Evolutionary conservation across 2,329 filamentous ascomycete genomes (phyloP).

Genomic region (Trichophyton simii): DNA sequence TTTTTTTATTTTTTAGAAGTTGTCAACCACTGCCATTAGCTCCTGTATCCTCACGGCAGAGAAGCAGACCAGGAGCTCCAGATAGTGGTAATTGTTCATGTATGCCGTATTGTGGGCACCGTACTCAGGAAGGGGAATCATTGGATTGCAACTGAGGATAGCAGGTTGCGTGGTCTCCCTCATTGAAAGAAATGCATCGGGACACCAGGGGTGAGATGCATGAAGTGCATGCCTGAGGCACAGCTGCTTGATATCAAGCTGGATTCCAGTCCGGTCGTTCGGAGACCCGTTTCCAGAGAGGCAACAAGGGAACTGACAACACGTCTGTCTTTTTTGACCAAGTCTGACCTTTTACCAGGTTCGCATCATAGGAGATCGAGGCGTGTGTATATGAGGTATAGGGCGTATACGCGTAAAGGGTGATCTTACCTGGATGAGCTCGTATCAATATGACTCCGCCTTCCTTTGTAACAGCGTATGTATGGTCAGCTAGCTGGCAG

Average conservation of each 20-base stretch:
- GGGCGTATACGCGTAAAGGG: not conserved
- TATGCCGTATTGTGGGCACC: not conserved
- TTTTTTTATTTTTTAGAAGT: not conserved
- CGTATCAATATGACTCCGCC: not conserved
- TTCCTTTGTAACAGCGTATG: not conserved
- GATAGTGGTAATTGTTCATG: slow-evolving; percentile 19
- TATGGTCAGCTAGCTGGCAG: too few relatives aligned
- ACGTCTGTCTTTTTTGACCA: slow-evolving; percentile 2
- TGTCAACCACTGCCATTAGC: slow-evolving; percentile 35
- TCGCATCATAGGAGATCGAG: slow-evolving; percentile 31
- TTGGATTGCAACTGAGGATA: not conserved
- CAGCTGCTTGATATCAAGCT: not conserved
- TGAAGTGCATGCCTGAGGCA: not conserved
- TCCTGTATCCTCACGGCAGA: slow-evolving; percentile 30
- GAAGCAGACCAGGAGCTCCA: slow-evolving; percentile 31
- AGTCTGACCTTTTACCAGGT: slow-evolving; percentile 38
- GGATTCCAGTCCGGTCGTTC: not conserved
- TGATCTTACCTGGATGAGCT: not conserved
- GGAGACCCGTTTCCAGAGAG: not conserved
- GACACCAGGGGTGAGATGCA: not conserved
- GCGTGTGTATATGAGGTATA: not conserved
- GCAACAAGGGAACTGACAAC: not conserved
- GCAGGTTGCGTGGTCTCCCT: not conserved
- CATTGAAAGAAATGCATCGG: not conserved
- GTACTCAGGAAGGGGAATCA: not conserved